Evolutionary conservation across 208 protist species (phyloP).

Genomic region (Endotrypanum monterogeii): DNA sequence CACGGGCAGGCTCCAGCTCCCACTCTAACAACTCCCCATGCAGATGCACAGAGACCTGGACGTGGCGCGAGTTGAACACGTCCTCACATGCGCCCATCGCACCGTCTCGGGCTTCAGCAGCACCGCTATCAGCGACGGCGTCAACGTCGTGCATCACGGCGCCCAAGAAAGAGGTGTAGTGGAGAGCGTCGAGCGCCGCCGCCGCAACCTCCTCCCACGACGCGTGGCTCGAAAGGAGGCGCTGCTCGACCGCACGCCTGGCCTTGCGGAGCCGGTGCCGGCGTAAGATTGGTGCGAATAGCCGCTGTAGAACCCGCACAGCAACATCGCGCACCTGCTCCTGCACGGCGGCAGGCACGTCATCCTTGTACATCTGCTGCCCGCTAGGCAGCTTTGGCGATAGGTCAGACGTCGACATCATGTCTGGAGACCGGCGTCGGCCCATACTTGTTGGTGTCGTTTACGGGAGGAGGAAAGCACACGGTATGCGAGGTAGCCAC

Average conservation of each 20-base stretch:
- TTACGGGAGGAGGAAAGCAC: neutral
- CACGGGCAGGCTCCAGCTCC: conserved; percentile 57
- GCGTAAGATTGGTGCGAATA: conserved; percentile 46
- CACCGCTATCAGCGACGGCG: neutral
- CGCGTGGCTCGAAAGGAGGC: conserved; percentile 18
- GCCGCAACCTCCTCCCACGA: conserved; percentile 24
- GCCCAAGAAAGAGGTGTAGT: conserved; percentile 44
- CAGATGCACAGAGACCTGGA: conserved; percentile 31
- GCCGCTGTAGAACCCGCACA: conserved; percentile 41
- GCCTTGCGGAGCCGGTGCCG: conserved; percentile 22
- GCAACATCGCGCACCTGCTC: conserved; percentile 52
- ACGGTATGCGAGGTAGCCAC: neutral
- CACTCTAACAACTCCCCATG: conserved; percentile 67
- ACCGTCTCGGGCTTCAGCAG: neutral
- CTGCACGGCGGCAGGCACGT: conserved; percentile 32
- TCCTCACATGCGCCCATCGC: conserved; percentile 12
- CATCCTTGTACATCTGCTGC: conserved; percentile 31
- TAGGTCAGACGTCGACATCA: conserved; percentile 12
- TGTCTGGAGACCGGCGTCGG: neutral
- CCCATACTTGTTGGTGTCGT: neutral
- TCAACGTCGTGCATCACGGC: conserved; percentile 23
- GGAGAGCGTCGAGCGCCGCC: conserved; percentile 31
- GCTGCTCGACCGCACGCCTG: conserved; percentile 22
- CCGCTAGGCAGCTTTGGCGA: conserved; percentile 35
- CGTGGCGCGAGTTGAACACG: conserved; percentile 9